These are phyloP conservation scores for Cicer chorassanicum DNA, from an alignment of 306 rosid species.

Conservation along the genomic window DNA sequence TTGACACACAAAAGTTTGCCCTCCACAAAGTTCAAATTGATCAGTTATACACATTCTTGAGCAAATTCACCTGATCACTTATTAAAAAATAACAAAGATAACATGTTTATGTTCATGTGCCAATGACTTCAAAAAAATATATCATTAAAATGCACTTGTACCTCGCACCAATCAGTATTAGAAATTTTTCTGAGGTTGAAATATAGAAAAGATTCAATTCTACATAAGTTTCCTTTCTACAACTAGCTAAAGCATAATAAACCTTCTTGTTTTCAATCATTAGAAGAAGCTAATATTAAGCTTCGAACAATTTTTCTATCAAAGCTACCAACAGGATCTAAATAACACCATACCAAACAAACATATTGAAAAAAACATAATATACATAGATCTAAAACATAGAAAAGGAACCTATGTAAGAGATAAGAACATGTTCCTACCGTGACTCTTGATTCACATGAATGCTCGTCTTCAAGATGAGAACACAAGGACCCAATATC, in stretches of 20 bases:
- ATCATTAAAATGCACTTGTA: too few species aligned
- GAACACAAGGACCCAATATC: constrained; percentile 85
- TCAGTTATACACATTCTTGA: not conserved
- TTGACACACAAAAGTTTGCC: not conserved
- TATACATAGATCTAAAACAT: constrained; percentile 38
- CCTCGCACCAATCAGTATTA: not conserved
- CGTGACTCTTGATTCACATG: constrained; percentile 85
- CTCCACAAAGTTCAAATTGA: not conserved
- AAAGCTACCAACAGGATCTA: constrained; percentile 40
- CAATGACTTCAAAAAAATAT: too few species aligned
- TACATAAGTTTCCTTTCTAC: constrained; percentile 10
- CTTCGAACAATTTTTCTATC: constrained; percentile 11
- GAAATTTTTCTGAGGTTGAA: constrained; percentile 1
- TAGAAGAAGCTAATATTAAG: not conserved
- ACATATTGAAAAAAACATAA: constrained; percentile 13
- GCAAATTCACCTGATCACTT: too few species aligned
- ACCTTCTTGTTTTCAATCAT: constrained; percentile 16
- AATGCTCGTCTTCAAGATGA: constrained; percentile 93
- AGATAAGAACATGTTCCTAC: constrained; percentile 49
- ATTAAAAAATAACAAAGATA: too few species aligned
- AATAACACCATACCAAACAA: constrained; percentile 3
- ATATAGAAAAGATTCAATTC: constrained; percentile 16
- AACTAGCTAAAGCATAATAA: constrained; percentile 10
- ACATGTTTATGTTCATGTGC: too few species aligned
- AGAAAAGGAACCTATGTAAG: constrained; percentile 10